Conservation (phyloP, 768 basidiomycete genomes). For the Leccinum ochraceum region DNA sequence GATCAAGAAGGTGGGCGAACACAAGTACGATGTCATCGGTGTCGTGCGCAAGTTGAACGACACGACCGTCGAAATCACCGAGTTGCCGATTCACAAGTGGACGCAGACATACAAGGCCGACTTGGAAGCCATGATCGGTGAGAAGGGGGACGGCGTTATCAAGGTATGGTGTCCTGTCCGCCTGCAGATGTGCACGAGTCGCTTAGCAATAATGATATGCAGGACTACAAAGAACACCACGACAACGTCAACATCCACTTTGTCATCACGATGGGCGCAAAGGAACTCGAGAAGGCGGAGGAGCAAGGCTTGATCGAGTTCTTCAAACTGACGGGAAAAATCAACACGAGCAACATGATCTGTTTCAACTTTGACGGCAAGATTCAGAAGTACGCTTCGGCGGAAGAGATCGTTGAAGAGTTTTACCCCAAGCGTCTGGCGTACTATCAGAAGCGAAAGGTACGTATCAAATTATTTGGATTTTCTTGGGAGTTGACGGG, state of each 20-base stretch:
- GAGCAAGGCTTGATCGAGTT: slow-evolving; percentile 86
- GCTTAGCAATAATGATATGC: slow-evolving; percentile 6
- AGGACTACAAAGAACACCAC: slow-evolving; percentile 99
- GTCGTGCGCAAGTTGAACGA: slow-evolving; percentile 74
- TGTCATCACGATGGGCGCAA: slow-evolving; percentile 74
- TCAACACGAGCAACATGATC: slow-evolving; percentile 97
- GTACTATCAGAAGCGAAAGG: slow-evolving; percentile 97
- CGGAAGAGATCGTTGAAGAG: slow-evolving; percentile 91
- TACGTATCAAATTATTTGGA: slow-evolving; percentile 24
- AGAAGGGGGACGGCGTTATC: slow-evolving; percentile 78
- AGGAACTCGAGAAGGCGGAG: slow-evolving; percentile 85
- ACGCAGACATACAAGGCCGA: slow-evolving; percentile 91
- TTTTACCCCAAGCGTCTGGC: slow-evolving; percentile 89
- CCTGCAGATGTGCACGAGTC: neutral
- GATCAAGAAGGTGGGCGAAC: slow-evolving; percentile 76
- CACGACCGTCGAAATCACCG: slow-evolving; percentile 92
- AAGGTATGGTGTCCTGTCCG: slow-evolving; percentile 53
- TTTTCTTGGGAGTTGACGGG: neutral
- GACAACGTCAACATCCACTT: slow-evolving; percentile 93
- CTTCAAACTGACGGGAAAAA: slow-evolving; percentile 84
- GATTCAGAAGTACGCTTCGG: slow-evolving; percentile 87
- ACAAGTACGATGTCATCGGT: slow-evolving; percentile 85
- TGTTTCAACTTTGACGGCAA: slow-evolving; percentile 96
- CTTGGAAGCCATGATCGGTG: slow-evolving; percentile 84
- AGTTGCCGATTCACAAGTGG: slow-evolving; percentile 95